Base-by-base conservation (phyloP, 2,329 filamentous ascomycete genomes). In the Verruconis gallopava region DNA sequence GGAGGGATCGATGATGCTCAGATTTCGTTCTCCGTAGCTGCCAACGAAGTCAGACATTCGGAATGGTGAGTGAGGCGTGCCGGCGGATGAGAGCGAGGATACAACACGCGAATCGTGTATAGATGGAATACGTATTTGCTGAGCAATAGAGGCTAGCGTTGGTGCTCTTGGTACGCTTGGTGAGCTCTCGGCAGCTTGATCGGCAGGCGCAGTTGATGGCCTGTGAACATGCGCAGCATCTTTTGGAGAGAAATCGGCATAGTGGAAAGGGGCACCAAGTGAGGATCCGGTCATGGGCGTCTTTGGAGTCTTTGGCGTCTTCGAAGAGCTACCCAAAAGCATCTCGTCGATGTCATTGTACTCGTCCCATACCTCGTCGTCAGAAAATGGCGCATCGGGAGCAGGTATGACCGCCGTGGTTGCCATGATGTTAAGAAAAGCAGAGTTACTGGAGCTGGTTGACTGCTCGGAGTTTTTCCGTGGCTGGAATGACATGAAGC, bases 331-430 rank as follows among this genome's bases (percentile, higher is more conserved):
- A 5, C 67, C 63, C 3, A 69, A 72, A 38, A 75, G 70, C 9
- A 77, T 71, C 44, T 84, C 82, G 42, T 95, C 73, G 11, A 95
- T 65, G 51, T 95, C 89, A 49, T 96, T 79, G 55, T 93, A 95
- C 60, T 93, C 89, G 40, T 88, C 79, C 89, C 89, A 96, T 2
- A 94, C 73, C 55, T 95, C 89, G 51, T 95, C 89, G 49, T 93
- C 83, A 1, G 66, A 75, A 3, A 79, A 69, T 0, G 75, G 78
- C 3, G 77, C 75, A 35, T 67, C 68, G 1, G 74, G 67, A 3
- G 67, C 63, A 1, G 81, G 81, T 17, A 82, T 66, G 2, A 85
- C 62, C 4, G 82, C 79, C 13, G 77, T 82, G 3, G 78, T 75
- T 4, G 72, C 72, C 11, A 70, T 68, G 38, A 64, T 77, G 43